These are phyloP conservation scores for Tulasnella sp. DNA, from an alignment of 768 basidiomycete genomes.

Conservation along the genomic window DNA sequence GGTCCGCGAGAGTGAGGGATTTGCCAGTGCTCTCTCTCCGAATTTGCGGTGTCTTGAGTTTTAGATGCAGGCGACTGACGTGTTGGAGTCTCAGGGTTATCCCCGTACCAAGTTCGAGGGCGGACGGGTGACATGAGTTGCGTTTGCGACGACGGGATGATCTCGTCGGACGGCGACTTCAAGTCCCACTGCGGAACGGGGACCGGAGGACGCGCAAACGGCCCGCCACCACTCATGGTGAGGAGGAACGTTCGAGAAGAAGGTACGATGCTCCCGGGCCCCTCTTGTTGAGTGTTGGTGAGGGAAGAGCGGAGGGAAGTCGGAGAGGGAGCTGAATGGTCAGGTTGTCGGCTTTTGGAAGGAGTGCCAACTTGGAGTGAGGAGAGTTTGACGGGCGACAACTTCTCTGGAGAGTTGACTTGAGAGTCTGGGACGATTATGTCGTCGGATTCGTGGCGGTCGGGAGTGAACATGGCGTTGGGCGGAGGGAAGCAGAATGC, in stretches of 20 bases:
- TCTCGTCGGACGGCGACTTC: not conserved
- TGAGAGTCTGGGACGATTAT: slow-evolving; percentile 1
- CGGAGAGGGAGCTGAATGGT: not conserved
- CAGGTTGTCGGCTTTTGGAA: not conserved
- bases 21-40: not conserved
- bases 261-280: not conserved
- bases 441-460: not conserved
- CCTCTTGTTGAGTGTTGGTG: too few species aligned
- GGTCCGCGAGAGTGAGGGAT: not conserved
- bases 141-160: slow-evolving; percentile 2
- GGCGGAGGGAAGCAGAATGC: not conserved
- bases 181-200: not conserved
- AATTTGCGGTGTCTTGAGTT: not conserved
- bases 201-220: not conserved
- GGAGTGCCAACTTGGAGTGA: not conserved
- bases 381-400: not conserved
- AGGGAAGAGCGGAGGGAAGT: not conserved
- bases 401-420: not conserved
- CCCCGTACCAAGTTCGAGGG: not conserved
- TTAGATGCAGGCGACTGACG: not conserved
- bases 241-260: not conserved
- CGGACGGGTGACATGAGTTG: slow-evolving; percentile 1
- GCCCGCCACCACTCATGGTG: not conserved
- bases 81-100: not conserved
- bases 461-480: not conserved